Percentiles rank a stretch among this genome's conserved stretches.
These are phyloP conservation scores for Starmera dryadoides DNA, from an alignment of 805 yeast species.

Conservation along the genomic window DNA sequence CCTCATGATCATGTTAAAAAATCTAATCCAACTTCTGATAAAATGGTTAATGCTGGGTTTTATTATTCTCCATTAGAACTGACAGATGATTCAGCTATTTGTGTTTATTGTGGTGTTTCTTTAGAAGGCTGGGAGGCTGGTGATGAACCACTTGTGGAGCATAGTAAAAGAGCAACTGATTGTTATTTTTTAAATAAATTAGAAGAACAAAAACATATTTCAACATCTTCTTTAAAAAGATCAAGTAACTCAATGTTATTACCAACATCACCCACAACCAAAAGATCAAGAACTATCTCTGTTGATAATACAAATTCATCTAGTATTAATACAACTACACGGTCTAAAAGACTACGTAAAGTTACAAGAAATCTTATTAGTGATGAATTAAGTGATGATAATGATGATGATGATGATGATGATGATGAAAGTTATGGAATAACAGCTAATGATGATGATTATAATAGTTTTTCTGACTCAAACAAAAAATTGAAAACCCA, in stretches of 20 bases:
- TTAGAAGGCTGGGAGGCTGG: conserved; percentile 65
- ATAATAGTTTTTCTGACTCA: conserved; percentile 4
- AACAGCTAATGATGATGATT: conserved; percentile 13
- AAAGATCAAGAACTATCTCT: neutral
- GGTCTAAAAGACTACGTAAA: neutral
- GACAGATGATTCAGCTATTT: conserved; percentile 50
- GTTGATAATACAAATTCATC: neutral
- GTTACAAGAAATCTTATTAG: neutral
- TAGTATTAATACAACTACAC: neutral
- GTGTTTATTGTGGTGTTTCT: conserved; percentile 57
- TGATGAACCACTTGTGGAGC: conserved; percentile 61
- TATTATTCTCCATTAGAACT: conserved; percentile 42
- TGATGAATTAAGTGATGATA: neutral
- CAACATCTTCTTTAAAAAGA: neutral
- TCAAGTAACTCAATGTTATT: too few species aligned
- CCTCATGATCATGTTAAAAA: conserved; percentile 35
- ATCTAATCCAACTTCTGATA: conserved; percentile 29
- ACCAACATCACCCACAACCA: neutral
- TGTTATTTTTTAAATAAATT: conserved; percentile 27
- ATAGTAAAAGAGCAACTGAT: conserved; percentile 32
- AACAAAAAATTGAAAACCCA: neutral
- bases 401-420: neutral
- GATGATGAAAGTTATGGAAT: conserved; percentile 17
- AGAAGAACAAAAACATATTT: neutral
- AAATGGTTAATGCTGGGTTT: conserved; percentile 58